phyloP scores from a whole-genome alignment of 2,329 filamentous ascomycete species.

The Eutypella sp. region DNA sequence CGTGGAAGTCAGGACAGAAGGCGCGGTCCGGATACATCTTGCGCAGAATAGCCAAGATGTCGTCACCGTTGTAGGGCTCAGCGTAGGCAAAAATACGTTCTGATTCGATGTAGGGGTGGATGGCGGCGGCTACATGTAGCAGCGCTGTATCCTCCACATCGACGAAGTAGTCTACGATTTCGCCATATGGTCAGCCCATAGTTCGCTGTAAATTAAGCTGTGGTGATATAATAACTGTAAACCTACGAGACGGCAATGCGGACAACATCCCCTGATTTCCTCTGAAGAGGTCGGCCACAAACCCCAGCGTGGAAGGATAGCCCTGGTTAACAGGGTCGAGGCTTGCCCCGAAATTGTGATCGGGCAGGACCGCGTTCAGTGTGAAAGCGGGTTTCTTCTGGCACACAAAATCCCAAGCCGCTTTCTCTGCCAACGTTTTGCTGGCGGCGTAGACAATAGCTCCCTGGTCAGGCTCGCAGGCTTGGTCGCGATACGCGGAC shows the following conservation, averaged over 20 bases:
- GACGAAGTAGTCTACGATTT: conserved; percentile 35
- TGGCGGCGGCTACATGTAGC: conserved; percentile 47
- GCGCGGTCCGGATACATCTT: conserved; percentile 11
- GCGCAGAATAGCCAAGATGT: conserved; percentile 27
- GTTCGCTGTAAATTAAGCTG: neutral
- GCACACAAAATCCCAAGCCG: conserved; percentile 15
- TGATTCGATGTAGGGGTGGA: conserved; percentile 37
- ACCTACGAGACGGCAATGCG: conserved; percentile 10
- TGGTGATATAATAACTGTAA: neutral
- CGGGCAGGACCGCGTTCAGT: conserved; percentile 17
- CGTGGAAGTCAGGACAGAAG: conserved; percentile 10
- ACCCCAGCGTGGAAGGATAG: conserved; percentile 6
- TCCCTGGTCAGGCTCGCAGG: conserved; percentile 6
- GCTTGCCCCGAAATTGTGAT: conserved; percentile 16
- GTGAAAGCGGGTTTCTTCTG: conserved; percentile 13
- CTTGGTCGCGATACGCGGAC: conserved; percentile 12
- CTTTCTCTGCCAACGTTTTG: conserved; percentile 16
- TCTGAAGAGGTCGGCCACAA: conserved; percentile 9
- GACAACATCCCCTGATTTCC: conserved; percentile 4
- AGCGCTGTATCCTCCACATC: conserved; percentile 44
- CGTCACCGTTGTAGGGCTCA: conserved; percentile 39
- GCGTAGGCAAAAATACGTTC: conserved; percentile 53
- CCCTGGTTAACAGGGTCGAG: conserved; percentile 13
- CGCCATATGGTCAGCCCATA: neutral
- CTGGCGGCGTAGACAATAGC: conserved; percentile 14